These are phyloP conservation scores for Scedosporium apiospermum DNA, from an alignment of 2,329 filamentous ascomycete genomes.

Conservation along the genomic window DNA sequence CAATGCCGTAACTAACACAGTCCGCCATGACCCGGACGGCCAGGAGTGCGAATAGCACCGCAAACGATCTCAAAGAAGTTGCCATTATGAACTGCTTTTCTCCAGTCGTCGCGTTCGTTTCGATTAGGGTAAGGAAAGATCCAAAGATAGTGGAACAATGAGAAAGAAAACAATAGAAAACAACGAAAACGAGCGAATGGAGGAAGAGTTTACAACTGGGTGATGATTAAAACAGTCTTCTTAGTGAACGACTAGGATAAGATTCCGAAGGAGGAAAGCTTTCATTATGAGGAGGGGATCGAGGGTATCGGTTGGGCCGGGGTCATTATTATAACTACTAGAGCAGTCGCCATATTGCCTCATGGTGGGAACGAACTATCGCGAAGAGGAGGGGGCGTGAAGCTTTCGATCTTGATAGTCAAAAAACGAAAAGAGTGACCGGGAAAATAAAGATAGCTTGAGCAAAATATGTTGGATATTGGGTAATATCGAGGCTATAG, in stretches of 20 bases:
- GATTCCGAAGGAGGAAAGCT: background rate
- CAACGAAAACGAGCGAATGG: background rate
- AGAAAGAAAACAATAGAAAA: background rate
- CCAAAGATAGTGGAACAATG: background rate
- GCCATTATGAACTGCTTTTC: background rate
- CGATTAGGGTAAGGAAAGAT: background rate
- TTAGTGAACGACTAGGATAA: background rate
- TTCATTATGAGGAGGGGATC: background rate
- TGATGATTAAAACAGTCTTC: background rate
- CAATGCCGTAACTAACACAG: conserved; percentile 26
- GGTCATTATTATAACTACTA: background rate
- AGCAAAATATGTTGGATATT: conserved; percentile 10
- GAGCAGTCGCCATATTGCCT: background rate
- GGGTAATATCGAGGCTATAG: conserved; percentile 9
- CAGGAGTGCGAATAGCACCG: conserved; percentile 13
- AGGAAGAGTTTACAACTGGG: background rate
- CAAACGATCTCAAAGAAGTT: conserved; percentile 3
- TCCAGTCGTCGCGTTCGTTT: background rate
- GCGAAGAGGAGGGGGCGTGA: background rate
- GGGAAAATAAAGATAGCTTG: conserved; percentile 2
- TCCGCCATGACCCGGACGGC: conserved; percentile 13
- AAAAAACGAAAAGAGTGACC: background rate
- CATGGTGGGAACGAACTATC: background rate
- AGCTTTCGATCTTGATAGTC: background rate
- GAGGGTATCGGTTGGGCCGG: background rate